Evolutionary conservation across 441 rosid species (phyloP), one percentile per base, ranked within the genome.

Genomic region (Erodium chrysanthum): DNA sequence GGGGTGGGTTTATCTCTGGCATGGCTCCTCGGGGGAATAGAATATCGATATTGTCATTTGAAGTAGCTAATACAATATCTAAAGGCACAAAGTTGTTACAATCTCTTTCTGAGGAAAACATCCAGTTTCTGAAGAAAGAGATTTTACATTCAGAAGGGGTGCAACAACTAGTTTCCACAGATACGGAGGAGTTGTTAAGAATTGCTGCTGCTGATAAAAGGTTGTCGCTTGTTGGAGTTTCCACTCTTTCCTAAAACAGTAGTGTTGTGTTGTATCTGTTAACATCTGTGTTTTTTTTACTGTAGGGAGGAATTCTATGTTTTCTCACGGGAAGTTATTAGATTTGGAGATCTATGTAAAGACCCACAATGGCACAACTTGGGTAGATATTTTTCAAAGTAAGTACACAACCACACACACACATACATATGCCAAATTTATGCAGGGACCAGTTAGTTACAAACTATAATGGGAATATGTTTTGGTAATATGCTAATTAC

Each of bases 361-460:
- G 99, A 95, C 85, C 99, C 96, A 78, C 99, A 95, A 60, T 95
- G 94, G 95, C 99, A 95, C 85, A 90, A 88, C 78, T 82, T 95
- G 75, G 93, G 90, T 70, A 95, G 98, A 29, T 95, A 88, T 75
- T 90, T 95, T 80, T 92, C 88, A 63, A 95, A 91, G 99, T 87
- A 84, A 83, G 78, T 69, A 52, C 35, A 31, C 4, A 31, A 2
- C 1, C 29, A 31, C 6, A 31, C 35, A 6, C 35, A 31, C 6
- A 31, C 35, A 31, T 4, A 31, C 6, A 31, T 4, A 31, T 31
- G 2, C 35, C 35, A 31, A 2, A 31, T 31, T 31, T 31, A 31
- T 31, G 35, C 35, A 31, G 6, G 35, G 6, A 31, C 35, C 35
- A 31, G 35, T 31, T 60, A 54, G 5, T 31, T 60, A 54, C 23